Evolutionary conservation across 2,329 filamentous ascomycete genomes (phyloP), one percentile per base, ranked within the genome.

Genomic region (Diplodia sapinea): DNA sequence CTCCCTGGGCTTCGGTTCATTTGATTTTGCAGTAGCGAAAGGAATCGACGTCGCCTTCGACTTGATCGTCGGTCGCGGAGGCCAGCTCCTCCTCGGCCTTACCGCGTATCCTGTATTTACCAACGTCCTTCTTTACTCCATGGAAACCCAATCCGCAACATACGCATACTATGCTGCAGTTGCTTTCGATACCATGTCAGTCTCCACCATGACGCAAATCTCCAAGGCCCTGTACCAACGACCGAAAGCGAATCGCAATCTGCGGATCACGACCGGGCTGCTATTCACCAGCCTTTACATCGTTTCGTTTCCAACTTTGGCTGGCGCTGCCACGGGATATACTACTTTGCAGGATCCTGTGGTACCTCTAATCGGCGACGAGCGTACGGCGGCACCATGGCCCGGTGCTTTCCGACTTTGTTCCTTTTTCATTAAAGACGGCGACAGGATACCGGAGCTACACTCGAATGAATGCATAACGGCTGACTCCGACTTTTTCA

Each of bases 41-140:
- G 17, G 15, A 33, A 56, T 56, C n/a, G 54, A 56, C 15, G 11
- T 56, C 13, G 6, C n/a, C 11, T 56, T 56, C 29, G 54, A 56
- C 29, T n/a, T 56, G 29, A 11, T 56, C n/a, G 26, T 56, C 5
- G 54, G 54, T 7, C 54, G 54, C n/a, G 54, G 54, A 13, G 54
- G 54, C 29, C 54, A 57, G 8, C 31, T 38, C 2, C 17, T 57
- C 6, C 33, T 57, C 13, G 54, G 31, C 3, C 12, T 40, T 7
- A 11, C 40, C 4, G 15, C 54, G 2, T 57, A 57, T 26, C 54
- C 54, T 8, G 20, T 57, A 4, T 38, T 57, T 12, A n/a, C 54
- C 33, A 11, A 57, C 4, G 31, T 43, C 13, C n/a, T 57, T 2
- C 54, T 57, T 9, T 26, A 38, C n/a, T 36, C 31, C 17, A 57